Evolutionary conservation across 108 stramenopile genomes (phyloP).

Genomic region (Fragilaria radians): DNA sequence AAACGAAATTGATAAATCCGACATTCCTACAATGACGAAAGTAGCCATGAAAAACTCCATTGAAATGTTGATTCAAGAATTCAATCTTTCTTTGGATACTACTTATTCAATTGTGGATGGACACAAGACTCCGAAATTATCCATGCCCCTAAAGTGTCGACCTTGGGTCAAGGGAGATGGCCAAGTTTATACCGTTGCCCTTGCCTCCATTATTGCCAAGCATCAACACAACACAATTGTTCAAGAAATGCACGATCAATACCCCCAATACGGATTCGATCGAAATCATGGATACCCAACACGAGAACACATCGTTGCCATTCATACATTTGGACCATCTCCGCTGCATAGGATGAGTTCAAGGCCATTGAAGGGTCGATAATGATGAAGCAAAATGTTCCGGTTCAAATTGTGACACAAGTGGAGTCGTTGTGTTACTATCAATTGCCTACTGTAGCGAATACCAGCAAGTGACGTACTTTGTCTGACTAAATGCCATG

Average conservation of each 20-base stretch:
- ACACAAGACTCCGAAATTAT: slow-evolving; percentile 51
- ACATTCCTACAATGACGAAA: slow-evolving; percentile 43
- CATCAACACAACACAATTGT: slow-evolving; percentile 41
- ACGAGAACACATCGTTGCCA: slow-evolving; percentile 41
- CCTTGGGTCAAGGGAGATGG: slow-evolving; percentile 65
- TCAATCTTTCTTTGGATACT: slow-evolving; percentile 15
- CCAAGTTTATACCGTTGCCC: slow-evolving; percentile 57
- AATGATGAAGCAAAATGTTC: slow-evolving; percentile 1
- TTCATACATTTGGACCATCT: slow-evolving; percentile 50
- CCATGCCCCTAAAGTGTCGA: slow-evolving; percentile 39
- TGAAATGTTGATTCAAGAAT: slow-evolving; percentile 35
- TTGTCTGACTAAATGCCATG: no score
- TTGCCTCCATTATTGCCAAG: slow-evolving; percentile 67
- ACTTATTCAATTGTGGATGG: slow-evolving; percentile 74
- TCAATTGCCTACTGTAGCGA: no score
- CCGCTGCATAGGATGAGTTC: slow-evolving; percentile 58
- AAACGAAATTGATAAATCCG: slow-evolving; percentile 48
- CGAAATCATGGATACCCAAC: slow-evolving; percentile 48
- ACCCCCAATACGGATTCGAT: slow-evolving; percentile 64
- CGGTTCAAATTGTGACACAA: no score
- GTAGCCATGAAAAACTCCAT: slow-evolving; percentile 66
- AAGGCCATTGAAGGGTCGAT: slow-evolving; percentile 54
- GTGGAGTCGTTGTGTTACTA: no score
- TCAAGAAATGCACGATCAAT: slow-evolving; percentile 20
- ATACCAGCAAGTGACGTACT: no score